A percentile compares a stretch with the other conserved stretches of the same genome.
phyloP scores from a whole-genome alignment of 1,284 basidiomycete species.

The Tilletia indica region DNA sequence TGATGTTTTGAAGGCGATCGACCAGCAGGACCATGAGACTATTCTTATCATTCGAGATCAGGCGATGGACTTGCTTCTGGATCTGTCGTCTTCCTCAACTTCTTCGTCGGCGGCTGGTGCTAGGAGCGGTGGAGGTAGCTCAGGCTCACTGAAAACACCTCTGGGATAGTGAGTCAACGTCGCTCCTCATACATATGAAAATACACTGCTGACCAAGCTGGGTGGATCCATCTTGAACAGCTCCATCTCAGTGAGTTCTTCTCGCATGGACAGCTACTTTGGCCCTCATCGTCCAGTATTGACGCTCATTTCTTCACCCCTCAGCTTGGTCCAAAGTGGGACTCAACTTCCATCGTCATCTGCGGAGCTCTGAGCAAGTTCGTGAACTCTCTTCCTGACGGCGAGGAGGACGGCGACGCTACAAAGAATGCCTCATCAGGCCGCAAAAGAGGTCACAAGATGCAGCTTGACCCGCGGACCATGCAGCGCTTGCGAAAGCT shows the following conservation, averaged over 20 bases:
- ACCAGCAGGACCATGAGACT: constrained; percentile 47
- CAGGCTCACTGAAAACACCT: constrained; percentile 18
- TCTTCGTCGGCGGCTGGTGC: constrained; percentile 9
- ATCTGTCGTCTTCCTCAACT: constrained; percentile 23
- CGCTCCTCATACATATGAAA: not conserved
- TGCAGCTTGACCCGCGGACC: constrained; percentile 40
- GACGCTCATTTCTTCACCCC: constrained; percentile 26
- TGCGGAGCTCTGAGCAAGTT: constrained; percentile 49
- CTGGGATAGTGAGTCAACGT: constrained; percentile 23
- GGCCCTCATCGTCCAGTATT: not conserved
- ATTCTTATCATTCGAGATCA: constrained; percentile 48
- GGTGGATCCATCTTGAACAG: no score
- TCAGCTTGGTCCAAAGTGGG: constrained; percentile 40
- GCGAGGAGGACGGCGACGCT: constrained; percentile 27
- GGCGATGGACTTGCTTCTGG: constrained; percentile 50
- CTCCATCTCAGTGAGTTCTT: constrained; percentile 6
- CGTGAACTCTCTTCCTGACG: constrained; percentile 52
- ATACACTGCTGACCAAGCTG: no score
- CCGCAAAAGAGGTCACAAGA: constrained; percentile 16
- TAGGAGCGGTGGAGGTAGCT: not conserved
- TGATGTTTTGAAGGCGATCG: constrained; percentile 52
- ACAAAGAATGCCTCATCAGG: not conserved
- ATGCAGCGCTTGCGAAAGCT: constrained; percentile 44
- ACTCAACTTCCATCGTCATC: constrained; percentile 43
- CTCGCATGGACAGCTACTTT: not conserved